phyloP scores from a whole-genome alignment of 1,284 basidiomycete genomes.

The Ceratobasidium sp. region DNA sequence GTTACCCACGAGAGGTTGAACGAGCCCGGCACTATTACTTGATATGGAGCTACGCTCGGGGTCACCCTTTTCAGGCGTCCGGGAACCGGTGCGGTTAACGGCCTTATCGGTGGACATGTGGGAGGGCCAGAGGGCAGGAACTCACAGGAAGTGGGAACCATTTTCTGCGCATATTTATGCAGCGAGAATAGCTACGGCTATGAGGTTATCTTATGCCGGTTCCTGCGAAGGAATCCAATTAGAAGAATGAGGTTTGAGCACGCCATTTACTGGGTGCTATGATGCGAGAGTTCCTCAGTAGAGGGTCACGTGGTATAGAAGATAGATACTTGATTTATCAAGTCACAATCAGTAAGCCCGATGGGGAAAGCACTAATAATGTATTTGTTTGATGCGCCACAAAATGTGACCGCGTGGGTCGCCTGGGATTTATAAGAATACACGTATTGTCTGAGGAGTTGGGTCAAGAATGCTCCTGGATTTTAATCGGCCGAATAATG shows the following conservation, averaged over 20 bases:
- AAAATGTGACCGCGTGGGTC: too few relatives aligned
- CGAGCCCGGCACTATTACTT: background rate
- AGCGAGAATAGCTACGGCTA: background rate
- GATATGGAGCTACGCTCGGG: constrained; percentile 25
- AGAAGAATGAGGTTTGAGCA: constrained; percentile 16
- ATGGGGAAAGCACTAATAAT: too few relatives aligned
- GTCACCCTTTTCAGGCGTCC: constrained; percentile 19
- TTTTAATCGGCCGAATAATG: too few relatives aligned
- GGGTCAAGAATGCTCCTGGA: too few relatives aligned
- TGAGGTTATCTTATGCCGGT: background rate
- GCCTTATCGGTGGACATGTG: background rate
- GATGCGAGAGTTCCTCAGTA: background rate
- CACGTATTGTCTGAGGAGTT: too few relatives aligned
- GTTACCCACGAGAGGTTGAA: constrained; percentile 29
- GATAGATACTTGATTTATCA: too few relatives aligned
- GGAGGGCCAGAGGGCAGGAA: background rate
- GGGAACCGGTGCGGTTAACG: background rate
- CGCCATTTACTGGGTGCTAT: constrained; percentile 9
- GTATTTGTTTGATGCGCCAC: too few relatives aligned
- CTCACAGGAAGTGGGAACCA: constrained; percentile 10
- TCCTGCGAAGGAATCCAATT: constrained; percentile 1
- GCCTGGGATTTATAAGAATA: too few relatives aligned
- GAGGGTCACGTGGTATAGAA: too few relatives aligned
- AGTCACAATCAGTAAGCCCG: too few relatives aligned
- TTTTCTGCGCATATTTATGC: background rate